phyloP scores from a whole-genome alignment of 2,329 filamentous ascomycete species.

The Phialemoniopsis sp. region DNA sequence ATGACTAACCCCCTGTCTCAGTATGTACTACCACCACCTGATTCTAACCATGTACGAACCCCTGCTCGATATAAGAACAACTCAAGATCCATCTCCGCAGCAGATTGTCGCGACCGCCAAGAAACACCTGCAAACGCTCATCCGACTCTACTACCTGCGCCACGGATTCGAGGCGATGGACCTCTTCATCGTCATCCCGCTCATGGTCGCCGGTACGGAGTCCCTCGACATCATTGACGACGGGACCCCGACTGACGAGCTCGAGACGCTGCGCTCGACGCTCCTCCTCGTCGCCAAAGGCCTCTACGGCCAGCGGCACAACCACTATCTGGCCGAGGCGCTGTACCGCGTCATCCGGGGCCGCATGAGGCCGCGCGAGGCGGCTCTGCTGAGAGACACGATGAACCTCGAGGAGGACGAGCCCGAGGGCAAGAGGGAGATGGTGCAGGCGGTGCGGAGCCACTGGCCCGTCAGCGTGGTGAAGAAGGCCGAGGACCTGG shows the following conservation, averaged over 20 bases:
- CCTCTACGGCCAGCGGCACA: constrained; percentile 17
- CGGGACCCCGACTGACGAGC: neutral
- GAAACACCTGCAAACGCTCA: constrained; percentile 17
- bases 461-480: too few relatives aligned
- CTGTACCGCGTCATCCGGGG: too few relatives aligned
- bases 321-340: constrained; percentile 9
- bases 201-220: constrained; percentile 14
- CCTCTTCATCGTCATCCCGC: constrained; percentile 10
- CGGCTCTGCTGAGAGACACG: too few relatives aligned
- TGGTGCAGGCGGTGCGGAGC: too few relatives aligned
- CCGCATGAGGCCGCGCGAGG: too few relatives aligned
- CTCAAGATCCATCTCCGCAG: constrained; percentile 1
- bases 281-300: constrained; percentile 18
- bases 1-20: constrained; percentile 9
- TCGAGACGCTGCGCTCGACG: constrained; percentile 14
- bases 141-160: constrained; percentile 23
- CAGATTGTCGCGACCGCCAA: constrained; percentile 13
- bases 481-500: too few relatives aligned
- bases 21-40: constrained; percentile 30
- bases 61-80: constrained; percentile 9
- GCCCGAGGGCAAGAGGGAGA: too few relatives aligned
- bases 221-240: constrained; percentile 8
- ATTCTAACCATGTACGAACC: constrained; percentile 24
- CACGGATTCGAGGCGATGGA: constrained; percentile 21
- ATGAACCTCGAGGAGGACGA: too few relatives aligned